These are phyloP conservation scores for Theobroma grandiflorum DNA, from an alignment of 441 rosid genomes.

Conservation along the genomic window DNA sequence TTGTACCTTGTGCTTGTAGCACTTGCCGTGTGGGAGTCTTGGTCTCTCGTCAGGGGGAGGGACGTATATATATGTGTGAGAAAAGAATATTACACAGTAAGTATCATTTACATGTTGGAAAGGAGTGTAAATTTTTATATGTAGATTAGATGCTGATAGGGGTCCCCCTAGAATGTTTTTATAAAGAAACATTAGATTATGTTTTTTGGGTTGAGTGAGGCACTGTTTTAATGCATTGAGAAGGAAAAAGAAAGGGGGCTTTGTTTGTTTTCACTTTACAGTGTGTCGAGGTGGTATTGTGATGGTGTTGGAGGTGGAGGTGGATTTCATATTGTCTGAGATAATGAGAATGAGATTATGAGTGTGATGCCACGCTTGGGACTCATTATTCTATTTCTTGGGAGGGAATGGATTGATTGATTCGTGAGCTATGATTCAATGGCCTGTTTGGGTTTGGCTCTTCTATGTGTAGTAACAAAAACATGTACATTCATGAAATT, in stretches of 20 bases:
- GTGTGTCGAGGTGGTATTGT: not conserved
- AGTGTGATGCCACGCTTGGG: not conserved
- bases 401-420: not conserved
- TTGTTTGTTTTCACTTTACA: constrained; percentile 17
- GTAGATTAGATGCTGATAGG: not conserved
- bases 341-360: not conserved
- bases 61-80: no score
- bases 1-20: not conserved
- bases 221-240: not conserved
- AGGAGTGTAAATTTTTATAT: not conserved
- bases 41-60: not conserved
- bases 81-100: no score
- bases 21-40: constrained; percentile 36
- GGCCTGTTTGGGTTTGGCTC: no score
- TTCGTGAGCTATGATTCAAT: not conserved
- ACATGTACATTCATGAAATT: no score
- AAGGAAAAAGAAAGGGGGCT: not conserved
- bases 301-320: not conserved
- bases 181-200: not conserved
- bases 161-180: not conserved
- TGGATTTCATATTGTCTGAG: not conserved
- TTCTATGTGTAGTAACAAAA: no score
- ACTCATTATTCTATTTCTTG: not conserved
- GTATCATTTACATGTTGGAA: not conserved
- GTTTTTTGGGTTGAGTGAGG: not conserved